Percentiles rank a stretch among this genome's conserved stretches.
These are phyloP conservation scores for Tuber borchii DNA, from an alignment of 495 filamentous ascomycete genomes.

Conservation along the genomic window DNA sequence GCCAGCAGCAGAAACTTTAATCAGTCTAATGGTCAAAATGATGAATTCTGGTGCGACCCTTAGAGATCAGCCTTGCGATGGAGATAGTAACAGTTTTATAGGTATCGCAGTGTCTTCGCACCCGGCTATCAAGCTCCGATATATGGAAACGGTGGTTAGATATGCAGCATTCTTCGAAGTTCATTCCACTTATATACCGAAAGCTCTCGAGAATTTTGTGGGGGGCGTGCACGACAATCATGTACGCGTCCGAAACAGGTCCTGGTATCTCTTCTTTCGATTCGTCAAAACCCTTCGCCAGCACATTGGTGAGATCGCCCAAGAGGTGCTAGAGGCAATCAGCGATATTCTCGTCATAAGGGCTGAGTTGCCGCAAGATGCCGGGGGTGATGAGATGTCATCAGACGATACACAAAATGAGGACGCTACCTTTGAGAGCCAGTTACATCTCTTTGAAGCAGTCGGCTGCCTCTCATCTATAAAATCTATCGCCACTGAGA, in stretches of 20 bases:
- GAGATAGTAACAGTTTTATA: constrained; percentile 43
- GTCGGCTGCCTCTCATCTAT: constrained; percentile 84
- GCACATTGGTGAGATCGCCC: constrained; percentile 78
- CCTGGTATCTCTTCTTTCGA: constrained; percentile 93
- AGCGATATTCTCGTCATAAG: constrained; percentile 81
- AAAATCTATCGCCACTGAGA: constrained; percentile 62
- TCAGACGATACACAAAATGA: constrained; percentile 84
- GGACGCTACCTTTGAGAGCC: constrained; percentile 80
- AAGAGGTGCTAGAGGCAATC: constrained; percentile 84
- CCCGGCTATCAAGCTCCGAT: constrained; percentile 86
- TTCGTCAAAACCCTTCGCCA: constrained; percentile 80
- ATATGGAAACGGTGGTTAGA: constrained; percentile 95
- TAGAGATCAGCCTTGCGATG: neutral
- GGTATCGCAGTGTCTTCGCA: constrained; percentile 79
- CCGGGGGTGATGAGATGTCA: constrained; percentile 81
- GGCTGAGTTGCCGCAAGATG: constrained; percentile 73
- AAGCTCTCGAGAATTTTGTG: constrained; percentile 87
- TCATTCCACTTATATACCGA: constrained; percentile 68
- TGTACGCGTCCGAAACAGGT: constrained; percentile 73
- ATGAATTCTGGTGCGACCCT: constrained; percentile 70
- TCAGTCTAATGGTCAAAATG: constrained; percentile 90
- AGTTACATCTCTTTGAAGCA: constrained; percentile 90
- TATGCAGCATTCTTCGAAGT: constrained; percentile 89
- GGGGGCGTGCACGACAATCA: constrained; percentile 79
- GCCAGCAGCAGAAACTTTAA: constrained; percentile 65